Percentiles rank a stretch among this genome's conserved stretches.
phyloP scores from a whole-genome alignment of 352 stramenopile species.

The Phytophthora citrophthora region DNA sequence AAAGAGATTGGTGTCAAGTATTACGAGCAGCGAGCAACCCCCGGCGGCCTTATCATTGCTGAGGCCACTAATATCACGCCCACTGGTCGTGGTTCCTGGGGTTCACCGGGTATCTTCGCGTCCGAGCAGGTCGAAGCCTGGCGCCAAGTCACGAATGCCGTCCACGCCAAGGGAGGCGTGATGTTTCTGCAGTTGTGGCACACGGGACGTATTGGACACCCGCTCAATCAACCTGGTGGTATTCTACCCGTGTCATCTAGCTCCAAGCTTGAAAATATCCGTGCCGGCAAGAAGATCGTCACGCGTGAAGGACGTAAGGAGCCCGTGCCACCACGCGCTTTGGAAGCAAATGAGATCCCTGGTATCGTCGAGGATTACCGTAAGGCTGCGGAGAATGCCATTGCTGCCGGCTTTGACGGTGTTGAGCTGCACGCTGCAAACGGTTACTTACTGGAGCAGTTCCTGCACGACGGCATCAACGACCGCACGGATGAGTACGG shows the following conservation, averaged over 20 bases:
- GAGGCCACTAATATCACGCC: constrained; percentile 68
- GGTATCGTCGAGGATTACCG: constrained; percentile 76
- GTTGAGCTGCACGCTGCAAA: constrained; percentile 92
- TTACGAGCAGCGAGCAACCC: constrained; percentile 64
- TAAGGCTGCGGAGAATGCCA: constrained; percentile 59
- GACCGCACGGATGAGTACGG: constrained; percentile 87
- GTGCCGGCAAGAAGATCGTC: constrained; percentile 41
- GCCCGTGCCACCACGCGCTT: constrained; percentile 57
- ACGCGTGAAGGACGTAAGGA: constrained; percentile 52
- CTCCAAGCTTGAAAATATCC: constrained; percentile 41
- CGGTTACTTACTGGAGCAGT: constrained; percentile 94
- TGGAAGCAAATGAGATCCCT: constrained; percentile 80
- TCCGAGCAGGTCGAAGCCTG: constrained; percentile 59
- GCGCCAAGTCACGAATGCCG: constrained; percentile 55
- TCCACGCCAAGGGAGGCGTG: constrained; percentile 77
- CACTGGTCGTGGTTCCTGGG: constrained; percentile 50
- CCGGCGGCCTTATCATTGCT: constrained; percentile 63
- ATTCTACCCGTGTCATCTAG: constrained; percentile 68
- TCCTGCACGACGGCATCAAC: constrained; percentile 87
- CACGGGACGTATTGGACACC: constrained; percentile 77
- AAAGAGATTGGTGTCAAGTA: constrained; percentile 54
- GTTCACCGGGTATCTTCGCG: constrained; percentile 63
- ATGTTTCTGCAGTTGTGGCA: constrained; percentile 93
- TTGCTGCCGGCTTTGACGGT: constrained; percentile 90
- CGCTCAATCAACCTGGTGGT: constrained; percentile 61